These are phyloP conservation scores for Uronychia binucleata DNA, from an alignment of 73 alveolate genomes.

Conservation along the genomic window DNA sequence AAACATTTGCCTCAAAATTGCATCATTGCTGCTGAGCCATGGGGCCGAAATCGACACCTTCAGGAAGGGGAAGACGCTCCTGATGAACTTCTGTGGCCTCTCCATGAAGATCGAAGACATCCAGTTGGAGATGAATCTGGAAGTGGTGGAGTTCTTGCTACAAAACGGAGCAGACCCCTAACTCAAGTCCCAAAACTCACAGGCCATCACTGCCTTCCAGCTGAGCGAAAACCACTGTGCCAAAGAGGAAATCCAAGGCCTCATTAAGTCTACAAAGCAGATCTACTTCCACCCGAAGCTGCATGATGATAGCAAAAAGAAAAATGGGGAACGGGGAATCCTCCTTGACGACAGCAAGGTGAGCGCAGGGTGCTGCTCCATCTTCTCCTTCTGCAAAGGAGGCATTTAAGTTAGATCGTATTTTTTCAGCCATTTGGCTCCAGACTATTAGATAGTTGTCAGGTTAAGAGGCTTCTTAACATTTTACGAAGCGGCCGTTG, in stretches of 20 bases:
- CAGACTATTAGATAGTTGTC: no score
- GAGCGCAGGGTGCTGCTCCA: slow-evolving; percentile 21
- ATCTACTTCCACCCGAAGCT: slow-evolving; percentile 11
- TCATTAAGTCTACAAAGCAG: neutral
- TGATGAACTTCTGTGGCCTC: slow-evolving; percentile 74
- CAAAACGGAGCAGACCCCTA: slow-evolving; percentile 72
- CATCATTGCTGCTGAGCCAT: slow-evolving; percentile 67
- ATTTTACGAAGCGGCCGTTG: slow-evolving; percentile 7
- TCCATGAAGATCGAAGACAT: slow-evolving; percentile 50
- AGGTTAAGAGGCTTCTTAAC: no score
- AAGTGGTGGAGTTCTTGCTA: slow-evolving; percentile 61
- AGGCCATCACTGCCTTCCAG: neutral
- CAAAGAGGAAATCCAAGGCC: neutral
- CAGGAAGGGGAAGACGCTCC: slow-evolving; percentile 72
- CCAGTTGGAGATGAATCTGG: slow-evolving; percentile 63
- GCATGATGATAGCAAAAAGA: neutral
- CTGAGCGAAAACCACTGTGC: neutral
- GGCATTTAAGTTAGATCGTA: no score
- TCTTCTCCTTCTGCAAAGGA: slow-evolving; percentile 6
- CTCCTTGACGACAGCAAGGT: neutral
- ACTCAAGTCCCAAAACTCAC: slow-evolving; percentile 7
- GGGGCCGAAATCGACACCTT: slow-evolving; percentile 82
- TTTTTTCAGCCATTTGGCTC: no score
- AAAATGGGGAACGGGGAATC: neutral
- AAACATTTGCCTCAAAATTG: slow-evolving; percentile 81